Conservation (phyloP, 225 moss, liverwort and hornwort species). For the Antitrichia curtipendula region DNA sequence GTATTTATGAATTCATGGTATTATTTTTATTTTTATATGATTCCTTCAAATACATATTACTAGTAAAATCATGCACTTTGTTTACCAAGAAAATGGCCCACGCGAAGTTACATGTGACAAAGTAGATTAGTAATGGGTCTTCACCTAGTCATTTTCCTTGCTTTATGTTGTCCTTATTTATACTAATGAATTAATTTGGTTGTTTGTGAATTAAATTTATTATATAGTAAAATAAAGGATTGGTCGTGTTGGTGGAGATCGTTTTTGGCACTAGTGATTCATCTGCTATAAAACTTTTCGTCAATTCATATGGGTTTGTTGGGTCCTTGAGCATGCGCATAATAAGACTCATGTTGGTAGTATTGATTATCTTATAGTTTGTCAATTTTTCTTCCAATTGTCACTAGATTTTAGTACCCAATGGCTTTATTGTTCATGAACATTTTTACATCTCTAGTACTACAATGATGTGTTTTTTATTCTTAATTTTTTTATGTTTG, state of each 20-base stretch:
- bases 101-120: accelerated
- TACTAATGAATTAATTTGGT: background rate
- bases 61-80: background rate
- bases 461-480: too few relatives aligned
- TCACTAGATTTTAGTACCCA: too few relatives aligned
- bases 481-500: too few relatives aligned
- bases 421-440: too few relatives aligned
- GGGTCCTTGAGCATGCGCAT: accelerated
- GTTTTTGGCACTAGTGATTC: background rate
- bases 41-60: accelerated
- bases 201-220: background rate
- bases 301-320: background rate
- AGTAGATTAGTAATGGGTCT: background rate
- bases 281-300: accelerated
- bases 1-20: too few relatives aligned
- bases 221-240: too few relatives aligned
- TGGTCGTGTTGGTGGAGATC: accelerated
- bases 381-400: too few relatives aligned
- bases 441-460: too few relatives aligned
- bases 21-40: background rate
- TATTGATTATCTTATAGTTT: too few relatives aligned
- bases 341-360: background rate
- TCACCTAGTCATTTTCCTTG: background rate
- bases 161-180: background rate
- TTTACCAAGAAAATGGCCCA: background rate